Evolutionary conservation across 2,329 filamentous ascomycete genomes (phyloP), one percentile per base, ranked within the genome.

Genomic region (Epichloe aotearoae): DNA sequence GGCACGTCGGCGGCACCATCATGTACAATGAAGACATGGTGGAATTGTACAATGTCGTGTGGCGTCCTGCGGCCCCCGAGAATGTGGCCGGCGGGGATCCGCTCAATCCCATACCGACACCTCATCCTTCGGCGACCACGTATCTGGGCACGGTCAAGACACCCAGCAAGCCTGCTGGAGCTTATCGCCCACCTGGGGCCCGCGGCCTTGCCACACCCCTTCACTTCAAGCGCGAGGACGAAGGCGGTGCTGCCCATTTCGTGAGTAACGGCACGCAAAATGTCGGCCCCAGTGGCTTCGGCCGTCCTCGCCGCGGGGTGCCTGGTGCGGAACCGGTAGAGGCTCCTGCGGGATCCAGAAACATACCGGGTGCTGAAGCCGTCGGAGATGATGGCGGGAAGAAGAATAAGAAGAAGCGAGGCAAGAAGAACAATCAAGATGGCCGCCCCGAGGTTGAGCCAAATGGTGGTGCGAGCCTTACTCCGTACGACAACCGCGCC

Each of bases 371-470:
- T 5, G 80, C 84, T 14, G 79, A 76, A 53, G 73, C 77, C 37
- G 77, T 56, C 67, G 83, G 69, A 71, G 83, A 77, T 65, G 85
- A 88, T 54, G 86, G 81, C 85, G 50, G 73, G 88, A 66, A 64
- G 59, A 96, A 96, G 78, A 96, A 96, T 72, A 97, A 97, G 80
- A 97, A 97, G 80, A 97, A 97, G 79, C 81, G 93, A 56, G 79
- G 75, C 58, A 96, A 94, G 76, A 97, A 96, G 71, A 79, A 80
- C 48, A 93, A 90, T 64, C 89, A 93, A 45, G 86, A 88, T 17
- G 80, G 79, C 47, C 83, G 82, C 48, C 57, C 59, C 14, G 66
- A 69, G 51, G 63, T 63, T 19, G 72, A 73, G 51, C 70, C 64
- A 38, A 72, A 72, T 60, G 68, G 69, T 54, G 64, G 74, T 61